These are phyloP conservation scores for Zymoseptoria tritici DNA, from an alignment of 2,329 filamentous ascomycete species.

Conservation along the genomic window DNA sequence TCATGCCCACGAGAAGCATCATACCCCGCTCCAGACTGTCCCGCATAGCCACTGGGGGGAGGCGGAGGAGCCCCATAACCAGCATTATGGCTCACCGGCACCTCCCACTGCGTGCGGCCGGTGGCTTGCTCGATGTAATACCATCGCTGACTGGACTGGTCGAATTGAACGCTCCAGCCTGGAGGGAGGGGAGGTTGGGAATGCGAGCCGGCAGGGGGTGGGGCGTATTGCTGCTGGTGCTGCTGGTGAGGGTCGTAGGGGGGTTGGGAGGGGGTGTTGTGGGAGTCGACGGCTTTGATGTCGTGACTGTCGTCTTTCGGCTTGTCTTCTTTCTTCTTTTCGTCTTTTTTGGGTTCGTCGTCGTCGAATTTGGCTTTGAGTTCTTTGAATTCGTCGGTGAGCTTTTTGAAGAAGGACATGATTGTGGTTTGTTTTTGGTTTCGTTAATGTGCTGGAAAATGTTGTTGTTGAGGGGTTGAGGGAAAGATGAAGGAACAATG, in stretches of 20 bases:
- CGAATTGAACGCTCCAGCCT: constrained; percentile 59
- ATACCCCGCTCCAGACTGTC: constrained; percentile 2
- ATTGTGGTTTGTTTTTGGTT: neutral
- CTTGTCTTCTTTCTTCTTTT: constrained; percentile 18
- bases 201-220: constrained; percentile 20
- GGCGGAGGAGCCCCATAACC: constrained; percentile 24
- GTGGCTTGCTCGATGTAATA: constrained; percentile 58
- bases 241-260: constrained; percentile 13
- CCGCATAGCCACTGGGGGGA: constrained; percentile 3
- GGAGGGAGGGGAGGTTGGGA: constrained; percentile 45
- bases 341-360: constrained; percentile 30
- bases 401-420: constrained; percentile 43
- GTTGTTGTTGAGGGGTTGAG: neutral
- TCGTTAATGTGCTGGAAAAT: neutral
- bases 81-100: constrained; percentile 35
- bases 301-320: constrained; percentile 9
- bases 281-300: constrained; percentile 23
- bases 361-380: constrained; percentile 30
- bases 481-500: neutral
- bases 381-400: constrained; percentile 39
- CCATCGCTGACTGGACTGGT: constrained; percentile 54
- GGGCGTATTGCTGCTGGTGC: constrained; percentile 19
- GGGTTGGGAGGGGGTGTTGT: constrained; percentile 8
- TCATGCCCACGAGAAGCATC: constrained; percentile 9
- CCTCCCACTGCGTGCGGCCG: constrained; percentile 58